Evolutionary conservation across 2,329 filamentous ascomycete genomes (phyloP).

Genomic region (Aspergillus cejpii): DNA sequence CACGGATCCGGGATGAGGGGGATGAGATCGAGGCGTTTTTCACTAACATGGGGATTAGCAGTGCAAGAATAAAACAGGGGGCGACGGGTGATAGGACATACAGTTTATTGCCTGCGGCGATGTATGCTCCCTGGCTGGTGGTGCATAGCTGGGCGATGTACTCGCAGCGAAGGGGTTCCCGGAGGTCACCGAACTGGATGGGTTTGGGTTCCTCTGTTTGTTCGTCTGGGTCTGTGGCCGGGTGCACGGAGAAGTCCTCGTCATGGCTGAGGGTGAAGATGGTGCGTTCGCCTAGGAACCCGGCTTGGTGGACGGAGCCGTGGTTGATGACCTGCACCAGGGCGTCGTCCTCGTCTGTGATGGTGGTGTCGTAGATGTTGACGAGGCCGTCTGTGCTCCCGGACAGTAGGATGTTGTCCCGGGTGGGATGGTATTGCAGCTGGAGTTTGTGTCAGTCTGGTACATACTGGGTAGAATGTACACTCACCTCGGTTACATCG

Average conservation of each 20-base stretch:
- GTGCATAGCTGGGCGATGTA: conserved; percentile 53
- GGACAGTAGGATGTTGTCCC: conserved; percentile 51
- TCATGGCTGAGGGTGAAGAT: conserved; percentile 58
- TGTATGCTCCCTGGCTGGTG: conserved; percentile 37
- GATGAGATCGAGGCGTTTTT: conserved; percentile 40
- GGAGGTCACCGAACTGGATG: conserved; percentile 51
- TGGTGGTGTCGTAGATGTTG: conserved; percentile 54
- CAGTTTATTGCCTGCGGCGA: conserved; percentile 48
- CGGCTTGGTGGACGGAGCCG: conserved; percentile 55
- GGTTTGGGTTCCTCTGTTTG: conserved; percentile 42
- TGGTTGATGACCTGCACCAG: conserved; percentile 58
- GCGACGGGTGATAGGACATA: conserved; percentile 23
- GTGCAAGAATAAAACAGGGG: not conserved
- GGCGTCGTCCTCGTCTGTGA: conserved; percentile 56
- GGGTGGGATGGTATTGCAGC: conserved; percentile 48
- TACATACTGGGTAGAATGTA: conserved; percentile 12
- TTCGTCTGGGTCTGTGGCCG: conserved; percentile 46
- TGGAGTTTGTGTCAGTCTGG: conserved; percentile 16
- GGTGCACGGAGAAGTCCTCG: conserved; percentile 55
- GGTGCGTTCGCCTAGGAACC: conserved; percentile 48
- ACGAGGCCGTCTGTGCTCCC: conserved; percentile 58
- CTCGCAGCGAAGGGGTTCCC: conserved; percentile 50
- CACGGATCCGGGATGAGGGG: conserved; percentile 35
- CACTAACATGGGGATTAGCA: too few species aligned
- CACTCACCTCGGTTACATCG: conserved; percentile 51